Conservation (phyloP, 2,329 filamentous ascomycete genomes). For the Fusarium cicatricum region DNA sequence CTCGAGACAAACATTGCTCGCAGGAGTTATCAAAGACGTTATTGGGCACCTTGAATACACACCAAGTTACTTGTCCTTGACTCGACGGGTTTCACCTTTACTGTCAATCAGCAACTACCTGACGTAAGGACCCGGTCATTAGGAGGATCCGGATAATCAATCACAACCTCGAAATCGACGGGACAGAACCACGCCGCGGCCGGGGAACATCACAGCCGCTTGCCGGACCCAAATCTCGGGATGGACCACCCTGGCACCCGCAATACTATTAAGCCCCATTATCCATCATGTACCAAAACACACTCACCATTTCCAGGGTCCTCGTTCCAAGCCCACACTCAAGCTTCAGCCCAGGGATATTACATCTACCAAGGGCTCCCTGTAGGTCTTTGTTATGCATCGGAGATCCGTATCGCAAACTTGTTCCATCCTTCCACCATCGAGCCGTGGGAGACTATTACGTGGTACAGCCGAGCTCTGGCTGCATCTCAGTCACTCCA, state of each 20-base stretch:
- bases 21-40: no score
- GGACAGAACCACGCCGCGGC: constrained; percentile 7
- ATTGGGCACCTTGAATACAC: no score
- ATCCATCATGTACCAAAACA: no score
- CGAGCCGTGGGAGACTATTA: background rate
- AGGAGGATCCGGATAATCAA: background rate
- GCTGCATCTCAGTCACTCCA: no score
- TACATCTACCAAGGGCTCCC: constrained; percentile 28
- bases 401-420: constrained; percentile 11
- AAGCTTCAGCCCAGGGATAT: constrained; percentile 42
- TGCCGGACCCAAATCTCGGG: constrained; percentile 28
- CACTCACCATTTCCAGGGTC: constrained; percentile 3
- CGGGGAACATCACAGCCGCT: constrained; percentile 9
- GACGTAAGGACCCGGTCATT: constrained; percentile 8
- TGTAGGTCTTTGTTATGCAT: constrained; percentile 21
- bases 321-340: constrained; percentile 24
- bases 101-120: no score
- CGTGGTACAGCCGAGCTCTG: constrained; percentile 4
- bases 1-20: background rate
- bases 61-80: no score
- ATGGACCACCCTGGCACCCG: constrained; percentile 27
- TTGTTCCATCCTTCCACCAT: background rate
- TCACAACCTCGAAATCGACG: constrained; percentile 15
- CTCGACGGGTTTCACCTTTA: no score
- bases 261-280: no score